Percentiles rank a stretch among this genome's conserved stretches.
phyloP scores from a whole-genome alignment of 176 grass and related monocot genomes.

The Carex kokanica region DNA sequence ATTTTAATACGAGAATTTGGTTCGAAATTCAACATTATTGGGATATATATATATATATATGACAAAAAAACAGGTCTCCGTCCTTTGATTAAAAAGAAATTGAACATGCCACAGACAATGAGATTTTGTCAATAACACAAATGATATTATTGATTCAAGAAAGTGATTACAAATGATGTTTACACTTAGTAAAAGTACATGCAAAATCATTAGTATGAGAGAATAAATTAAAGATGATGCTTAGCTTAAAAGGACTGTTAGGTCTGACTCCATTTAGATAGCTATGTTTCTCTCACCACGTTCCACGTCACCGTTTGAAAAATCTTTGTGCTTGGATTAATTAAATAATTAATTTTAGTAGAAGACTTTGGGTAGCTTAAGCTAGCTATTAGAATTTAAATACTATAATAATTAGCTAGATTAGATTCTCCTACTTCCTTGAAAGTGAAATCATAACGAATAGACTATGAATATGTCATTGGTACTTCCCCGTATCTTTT shows the following conservation, averaged over 20 bases:
- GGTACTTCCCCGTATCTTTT: conserved; percentile 21
- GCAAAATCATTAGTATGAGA: not conserved
- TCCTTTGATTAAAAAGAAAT: too few relatives aligned
- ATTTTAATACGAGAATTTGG: too few relatives aligned
- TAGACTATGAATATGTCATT: conserved; percentile 20
- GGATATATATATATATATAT: too few relatives aligned
- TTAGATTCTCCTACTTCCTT: conserved; percentile 28
- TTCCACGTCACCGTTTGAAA: not conserved
- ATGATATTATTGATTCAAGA: not conserved
- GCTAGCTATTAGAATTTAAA: conserved; percentile 3
- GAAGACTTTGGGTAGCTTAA: conserved; percentile 7
- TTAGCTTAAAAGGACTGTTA: not conserved
- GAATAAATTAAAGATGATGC: not conserved
- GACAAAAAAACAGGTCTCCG: too few relatives aligned
- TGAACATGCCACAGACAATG: not conserved
- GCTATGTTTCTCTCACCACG: conserved; percentile 12
- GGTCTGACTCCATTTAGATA: conserved; percentile 20
- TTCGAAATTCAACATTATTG: too few relatives aligned
- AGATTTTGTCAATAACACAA: not conserved
- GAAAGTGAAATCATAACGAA: conserved; percentile 34
- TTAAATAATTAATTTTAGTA: not conserved
- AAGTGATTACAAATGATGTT: conserved; percentile 2
- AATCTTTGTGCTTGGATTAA: conserved; percentile 10
- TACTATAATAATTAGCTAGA: conserved; percentile 24
- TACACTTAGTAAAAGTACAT: not conserved